Percentiles rank a stretch among this genome's conserved stretches.
These are phyloP conservation scores for Septoria linicola DNA, from an alignment of 2,329 filamentous ascomycete genomes.

Conservation along the genomic window DNA sequence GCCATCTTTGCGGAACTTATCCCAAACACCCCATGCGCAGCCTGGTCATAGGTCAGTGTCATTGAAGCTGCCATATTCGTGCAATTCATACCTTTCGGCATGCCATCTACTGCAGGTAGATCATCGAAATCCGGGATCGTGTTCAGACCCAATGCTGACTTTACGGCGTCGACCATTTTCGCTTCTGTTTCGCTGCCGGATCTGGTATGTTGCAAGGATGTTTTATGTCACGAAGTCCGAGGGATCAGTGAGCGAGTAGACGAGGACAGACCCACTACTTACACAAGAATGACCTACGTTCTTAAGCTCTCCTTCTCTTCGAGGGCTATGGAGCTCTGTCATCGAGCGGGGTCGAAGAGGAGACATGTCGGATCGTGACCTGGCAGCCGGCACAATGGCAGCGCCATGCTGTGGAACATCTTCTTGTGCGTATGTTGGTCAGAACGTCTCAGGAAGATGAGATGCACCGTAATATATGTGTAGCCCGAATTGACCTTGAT, in stretches of 20 bases:
- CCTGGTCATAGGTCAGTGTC: conserved; percentile 23
- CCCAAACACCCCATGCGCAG: conserved; percentile 47
- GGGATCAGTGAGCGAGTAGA: not conserved
- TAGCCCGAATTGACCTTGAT: not conserved
- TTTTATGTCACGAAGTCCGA: conserved; percentile 1
- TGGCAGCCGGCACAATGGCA: conserved; percentile 3
- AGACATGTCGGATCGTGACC: conserved; percentile 1
- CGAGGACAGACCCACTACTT: not conserved
- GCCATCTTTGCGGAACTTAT: conserved; percentile 39
- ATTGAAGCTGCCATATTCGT: not conserved
- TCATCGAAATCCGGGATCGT: conserved; percentile 43
- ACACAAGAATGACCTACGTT: conserved; percentile 9
- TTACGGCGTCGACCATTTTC: conserved; percentile 14
- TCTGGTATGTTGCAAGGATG: conserved; percentile 4
- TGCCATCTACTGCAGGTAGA: conserved; percentile 43
- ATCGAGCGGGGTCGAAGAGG: conserved; percentile 13
- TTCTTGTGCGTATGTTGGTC: too few relatives aligned
- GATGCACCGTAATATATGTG: not conserved
- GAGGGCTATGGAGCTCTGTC: conserved; percentile 4
- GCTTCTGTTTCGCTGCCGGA: not conserved
- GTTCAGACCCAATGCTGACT: conserved; percentile 24
- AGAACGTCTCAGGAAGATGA: too few relatives aligned
- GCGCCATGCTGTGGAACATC: not conserved
- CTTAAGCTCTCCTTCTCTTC: too few relatives aligned
- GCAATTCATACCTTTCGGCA: conserved; percentile 40